Percentiles rank a stretch among this genome's conserved stretches.
Evolutionary conservation across 768 basidiomycete species (phyloP).

Genomic region (Tricholoma hemisulphureum): DNA sequence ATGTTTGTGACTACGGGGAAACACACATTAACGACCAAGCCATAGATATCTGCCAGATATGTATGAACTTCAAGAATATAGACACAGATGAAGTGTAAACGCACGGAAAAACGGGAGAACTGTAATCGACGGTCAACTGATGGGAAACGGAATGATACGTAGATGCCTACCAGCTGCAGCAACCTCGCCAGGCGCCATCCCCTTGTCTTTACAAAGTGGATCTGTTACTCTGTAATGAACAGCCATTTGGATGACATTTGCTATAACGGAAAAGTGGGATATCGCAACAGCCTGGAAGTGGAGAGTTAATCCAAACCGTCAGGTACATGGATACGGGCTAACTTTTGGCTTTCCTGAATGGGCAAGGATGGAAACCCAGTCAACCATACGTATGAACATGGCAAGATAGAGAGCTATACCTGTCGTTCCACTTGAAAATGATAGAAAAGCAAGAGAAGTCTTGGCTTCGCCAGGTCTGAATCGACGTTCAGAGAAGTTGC

Average conservation of each 20-base stretch:
- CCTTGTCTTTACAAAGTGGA: constrained; percentile 37
- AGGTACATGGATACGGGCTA: background rate
- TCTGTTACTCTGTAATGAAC: constrained; percentile 47
- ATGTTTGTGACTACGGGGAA: background rate
- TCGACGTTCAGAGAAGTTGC: constrained; percentile 43
- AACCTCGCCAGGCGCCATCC: constrained; percentile 53
- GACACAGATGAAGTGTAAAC: constrained; percentile 16
- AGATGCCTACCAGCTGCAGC: constrained; percentile 50
- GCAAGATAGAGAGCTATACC: constrained; percentile 37
- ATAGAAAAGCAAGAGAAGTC: constrained; percentile 62
- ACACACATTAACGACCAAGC: constrained; percentile 54
- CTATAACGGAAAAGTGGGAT: constrained; percentile 62
- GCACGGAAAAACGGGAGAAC: constrained; percentile 63
- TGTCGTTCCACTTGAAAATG: constrained; percentile 76
- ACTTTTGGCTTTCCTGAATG: constrained; percentile 38
- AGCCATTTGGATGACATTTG: constrained; percentile 62
- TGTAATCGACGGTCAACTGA: constrained; percentile 17
- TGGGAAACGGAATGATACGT: background rate
- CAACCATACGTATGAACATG: background rate
- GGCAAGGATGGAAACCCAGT: background rate
- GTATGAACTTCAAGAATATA: background rate
- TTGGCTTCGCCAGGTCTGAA: constrained; percentile 59
- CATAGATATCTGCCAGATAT: constrained; percentile 51
- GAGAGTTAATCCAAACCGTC: background rate
- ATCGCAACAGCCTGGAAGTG: constrained; percentile 58